These are phyloP conservation scores for Phialemoniopsis sp. DNA, from an alignment of 2,329 filamentous ascomycete species.

Conservation along the genomic window DNA sequence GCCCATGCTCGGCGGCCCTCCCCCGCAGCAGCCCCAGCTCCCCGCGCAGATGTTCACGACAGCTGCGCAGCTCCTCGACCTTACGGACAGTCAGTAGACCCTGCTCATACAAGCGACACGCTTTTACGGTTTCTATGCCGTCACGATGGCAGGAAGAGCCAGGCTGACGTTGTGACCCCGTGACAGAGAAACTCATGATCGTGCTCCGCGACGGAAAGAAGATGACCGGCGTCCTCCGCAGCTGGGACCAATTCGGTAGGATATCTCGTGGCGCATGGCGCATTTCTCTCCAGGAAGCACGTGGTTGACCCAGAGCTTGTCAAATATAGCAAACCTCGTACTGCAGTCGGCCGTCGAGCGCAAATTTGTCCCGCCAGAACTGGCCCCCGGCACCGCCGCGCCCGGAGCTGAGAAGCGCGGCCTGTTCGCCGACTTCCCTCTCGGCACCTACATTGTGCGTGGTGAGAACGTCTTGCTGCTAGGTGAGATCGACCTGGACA, in stretches of 20 bases:
- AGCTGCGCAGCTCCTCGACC: constrained; percentile 87
- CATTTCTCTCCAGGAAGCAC: not conserved
- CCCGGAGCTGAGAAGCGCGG: constrained; percentile 31
- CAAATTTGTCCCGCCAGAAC: constrained; percentile 62
- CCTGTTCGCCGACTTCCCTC: constrained; percentile 78
- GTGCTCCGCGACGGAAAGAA: constrained; percentile 91
- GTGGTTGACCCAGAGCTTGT: not conserved
- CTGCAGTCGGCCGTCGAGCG: constrained; percentile 90
- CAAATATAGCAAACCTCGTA: constrained; percentile 80
- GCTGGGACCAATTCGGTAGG: constrained; percentile 96
- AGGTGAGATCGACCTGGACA: constrained; percentile 95
- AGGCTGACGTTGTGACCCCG: constrained; percentile 16
- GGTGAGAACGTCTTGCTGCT: constrained; percentile 96
- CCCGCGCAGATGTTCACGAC: constrained; percentile 98
- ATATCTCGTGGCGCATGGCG: not conserved
- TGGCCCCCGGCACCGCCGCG: constrained; percentile 24
- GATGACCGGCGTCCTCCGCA: constrained; percentile 84
- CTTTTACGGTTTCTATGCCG: not conserved
- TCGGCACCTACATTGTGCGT: constrained; percentile 86
- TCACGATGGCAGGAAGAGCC: constrained; percentile 5
- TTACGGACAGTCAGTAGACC: constrained; percentile 82
- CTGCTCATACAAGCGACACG: not conserved
- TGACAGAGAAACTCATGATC: constrained; percentile 86
- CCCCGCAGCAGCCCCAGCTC: constrained; percentile 52
- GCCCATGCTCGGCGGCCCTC: constrained; percentile 12